Evolutionary conservation across 768 basidiomycete species (phyloP).

Genomic region (Hemileccinum impolitum): DNA sequence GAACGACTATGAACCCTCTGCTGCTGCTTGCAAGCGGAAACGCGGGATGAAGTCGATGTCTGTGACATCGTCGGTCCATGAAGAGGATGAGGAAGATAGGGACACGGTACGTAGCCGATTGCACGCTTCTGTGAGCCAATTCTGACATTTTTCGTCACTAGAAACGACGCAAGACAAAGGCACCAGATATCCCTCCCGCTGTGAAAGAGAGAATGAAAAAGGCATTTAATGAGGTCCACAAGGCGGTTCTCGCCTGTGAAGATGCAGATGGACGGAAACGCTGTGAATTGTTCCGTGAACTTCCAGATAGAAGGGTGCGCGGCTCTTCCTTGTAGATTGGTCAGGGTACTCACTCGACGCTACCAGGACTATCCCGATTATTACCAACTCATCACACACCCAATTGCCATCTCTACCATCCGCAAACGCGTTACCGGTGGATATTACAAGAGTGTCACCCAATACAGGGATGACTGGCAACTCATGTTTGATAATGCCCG

Average conservation of each 20-base stretch:
- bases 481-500: constrained; percentile 94
- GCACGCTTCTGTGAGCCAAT: background rate
- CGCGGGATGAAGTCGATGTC: constrained; percentile 70
- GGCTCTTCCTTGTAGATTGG: background rate
- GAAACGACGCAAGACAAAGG: constrained; percentile 86
- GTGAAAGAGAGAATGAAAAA: constrained; percentile 80
- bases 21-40: constrained; percentile 63
- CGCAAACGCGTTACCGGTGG: constrained; percentile 67
- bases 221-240: constrained; percentile 71
- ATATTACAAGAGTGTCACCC: constrained; percentile 70
- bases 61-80: constrained; percentile 67
- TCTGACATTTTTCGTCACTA: constrained; percentile 26
- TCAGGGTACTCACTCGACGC: constrained; percentile 10
- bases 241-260: constrained; percentile 68
- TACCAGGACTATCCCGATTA: constrained; percentile 89
- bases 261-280: constrained; percentile 74
- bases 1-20: constrained; percentile 47
- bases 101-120: constrained; percentile 48
- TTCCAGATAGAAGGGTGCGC: constrained; percentile 74
- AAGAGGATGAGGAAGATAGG: constrained; percentile 78
- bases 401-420: constrained; percentile 85
- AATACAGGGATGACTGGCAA: constrained; percentile 76
- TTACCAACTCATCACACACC: constrained; percentile 81
- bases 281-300: constrained; percentile 82
- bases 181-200: constrained; percentile 52